Evolutionary conservation across 768 basidiomycete genomes (phyloP), one percentile per base, ranked within the genome.

Genomic region (Pisolithus microcarpus): DNA sequence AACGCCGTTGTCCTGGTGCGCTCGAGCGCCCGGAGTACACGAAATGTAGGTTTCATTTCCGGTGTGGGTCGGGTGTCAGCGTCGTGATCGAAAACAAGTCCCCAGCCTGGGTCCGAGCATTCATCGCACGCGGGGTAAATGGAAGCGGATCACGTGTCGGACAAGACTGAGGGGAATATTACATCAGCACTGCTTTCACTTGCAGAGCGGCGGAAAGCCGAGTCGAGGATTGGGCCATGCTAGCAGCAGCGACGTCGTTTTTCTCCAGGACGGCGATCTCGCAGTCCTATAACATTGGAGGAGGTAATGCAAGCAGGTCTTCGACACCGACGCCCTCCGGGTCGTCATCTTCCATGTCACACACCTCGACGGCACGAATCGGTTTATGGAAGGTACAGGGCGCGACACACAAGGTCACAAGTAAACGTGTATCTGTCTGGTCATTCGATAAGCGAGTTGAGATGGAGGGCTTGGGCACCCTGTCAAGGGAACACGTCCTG

Each of bases 401-500:
- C 1, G 96, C 87, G 2, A 79, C 77, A 18, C 94, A 97, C 69
- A 95, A 91, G 71, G 81, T 86, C 48, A 97, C 89, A 2, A 79
- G 77, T 56, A 96, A 97, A 68, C 84, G 82, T 51, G 94, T 97
- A 5, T 88, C 85, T 16, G 84, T 99, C 16, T 99, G 95, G 95
- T 77, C 78, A 24, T 87, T 88, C 56, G 93, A 98, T 64, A 97
- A 97, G 72, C 75, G 79, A 51, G 73, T 75, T 0, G 90, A 92
- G 52, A 75, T 83, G 75, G 88, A 92, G 56, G 75, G 82, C 48
- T 68, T 87, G 59, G 76, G 79, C 2, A 74, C 77, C 4, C 52
- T 73, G 38, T 83, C 82, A 38, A 84, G 72, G 64, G 94, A 95
- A 50, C 78, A 77, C 59, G 80, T 84, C 2, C 57, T 95, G 18